Base-by-base conservation (phyloP, 2,329 filamentous ascomycete genomes). In the Acrocalymma vagum region DNA sequence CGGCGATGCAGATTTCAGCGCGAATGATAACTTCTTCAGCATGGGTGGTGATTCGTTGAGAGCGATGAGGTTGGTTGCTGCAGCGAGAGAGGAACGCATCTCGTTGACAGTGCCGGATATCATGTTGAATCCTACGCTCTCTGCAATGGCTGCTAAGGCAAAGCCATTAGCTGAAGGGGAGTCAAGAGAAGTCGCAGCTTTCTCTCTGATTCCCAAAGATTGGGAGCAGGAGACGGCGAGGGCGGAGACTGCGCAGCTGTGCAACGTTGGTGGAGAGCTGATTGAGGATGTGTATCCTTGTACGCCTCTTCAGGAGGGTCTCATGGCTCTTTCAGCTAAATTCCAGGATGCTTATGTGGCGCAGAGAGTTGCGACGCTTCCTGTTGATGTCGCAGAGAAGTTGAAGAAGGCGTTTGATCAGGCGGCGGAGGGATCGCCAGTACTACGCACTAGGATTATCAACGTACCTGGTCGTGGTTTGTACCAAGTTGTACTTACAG, bases 11-110 rank as follows among this genome's bases (percentile, higher is more conserved):
- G 62, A 69, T 27, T 67, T 69, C 35, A 58, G 58, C 26, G 53
- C 58, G 15, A 61, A 62, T 11, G 63, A 67, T 33, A 69, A 67
- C 43, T 79, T 79, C 57, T 62, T 79, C 27, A 73, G 67, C 18
- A 63, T 78, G 29, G 76, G 76, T 18, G 77, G 77, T 22, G 77
- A 79, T 37, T 79, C 77, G 0, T 70, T 79, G 34, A 70, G 75
- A 24, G 77, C 77, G 0, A 78, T 80, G 72, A 82, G 79, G 57
- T 67, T 85, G 1, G 82, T 84, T 1, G 73, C 78, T 9, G 77
- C 78, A 37, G 75, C 79, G 3, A 70, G 80, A 15, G 67, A 71
- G 2, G 72, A 75, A 16, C 76, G 75, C 0, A 59, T 80, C 33
- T 67, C 70, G 6, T 53, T 85, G 16, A 79, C 74, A 1, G 82